Percentiles rank a stretch among this genome's conserved stretches.
These are phyloP conservation scores for Calcarisporium arbuscula DNA, from an alignment of 2,329 filamentous ascomycete species.

Conservation along the genomic window DNA sequence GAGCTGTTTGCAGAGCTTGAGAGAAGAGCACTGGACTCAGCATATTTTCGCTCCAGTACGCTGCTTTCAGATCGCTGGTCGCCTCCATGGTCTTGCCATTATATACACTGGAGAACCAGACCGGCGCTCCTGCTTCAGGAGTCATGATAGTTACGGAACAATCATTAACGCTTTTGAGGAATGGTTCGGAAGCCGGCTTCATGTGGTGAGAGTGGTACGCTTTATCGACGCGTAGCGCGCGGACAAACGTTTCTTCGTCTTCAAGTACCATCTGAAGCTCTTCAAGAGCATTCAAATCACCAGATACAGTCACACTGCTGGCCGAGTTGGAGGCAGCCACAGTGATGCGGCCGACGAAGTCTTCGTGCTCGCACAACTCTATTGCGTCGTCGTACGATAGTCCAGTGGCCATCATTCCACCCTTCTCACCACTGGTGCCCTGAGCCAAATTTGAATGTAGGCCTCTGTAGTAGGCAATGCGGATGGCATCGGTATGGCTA, in stretches of 20 bases:
- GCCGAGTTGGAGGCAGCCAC: neutral
- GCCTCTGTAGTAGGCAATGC: constrained; percentile 1
- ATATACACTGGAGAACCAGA: neutral
- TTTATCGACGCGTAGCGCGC: neutral
- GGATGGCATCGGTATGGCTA: constrained; percentile 13
- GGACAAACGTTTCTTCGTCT: constrained; percentile 21
- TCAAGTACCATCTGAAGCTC: constrained; percentile 15
- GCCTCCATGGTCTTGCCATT: neutral
- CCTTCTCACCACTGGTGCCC: neutral
- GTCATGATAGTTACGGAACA: neutral
- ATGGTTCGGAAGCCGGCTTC: neutral
- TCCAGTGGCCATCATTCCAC: neutral
- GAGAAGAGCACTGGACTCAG: neutral
- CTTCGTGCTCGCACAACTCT: neutral
- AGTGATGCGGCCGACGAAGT: neutral
- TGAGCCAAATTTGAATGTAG: neutral
- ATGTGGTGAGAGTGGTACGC: neutral
- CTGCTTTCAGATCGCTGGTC: neutral
- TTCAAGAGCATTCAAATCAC: constrained; percentile 13
- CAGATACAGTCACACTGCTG: neutral
- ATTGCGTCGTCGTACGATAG: neutral
- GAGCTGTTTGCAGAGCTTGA: neutral
- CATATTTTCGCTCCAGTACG: neutral
- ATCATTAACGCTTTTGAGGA: neutral
- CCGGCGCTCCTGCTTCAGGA: neutral